Conservation (phyloP, 2,329 filamentous ascomycete species). For the Fusarium nodosum region DNA sequence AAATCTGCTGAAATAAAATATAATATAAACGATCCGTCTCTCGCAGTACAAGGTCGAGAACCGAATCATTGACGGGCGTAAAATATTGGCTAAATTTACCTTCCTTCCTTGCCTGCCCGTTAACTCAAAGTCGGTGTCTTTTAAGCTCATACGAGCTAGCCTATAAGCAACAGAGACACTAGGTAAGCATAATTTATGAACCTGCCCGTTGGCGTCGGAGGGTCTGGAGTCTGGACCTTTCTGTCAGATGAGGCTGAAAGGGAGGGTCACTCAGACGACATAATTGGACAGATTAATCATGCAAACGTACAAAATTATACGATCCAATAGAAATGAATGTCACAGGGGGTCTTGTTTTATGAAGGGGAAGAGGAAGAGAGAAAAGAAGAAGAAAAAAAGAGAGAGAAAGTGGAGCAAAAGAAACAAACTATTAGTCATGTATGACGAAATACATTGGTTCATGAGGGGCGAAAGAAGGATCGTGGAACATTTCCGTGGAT, state of each 20-base stretch:
- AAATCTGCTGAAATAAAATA: slow-evolving; percentile 3
- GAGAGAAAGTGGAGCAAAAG: neutral
- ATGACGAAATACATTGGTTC: slow-evolving; percentile 34
- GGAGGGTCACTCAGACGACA: slow-evolving; percentile 29
- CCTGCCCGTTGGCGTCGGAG: slow-evolving; percentile 7
- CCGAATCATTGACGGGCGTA: slow-evolving; percentile 4
- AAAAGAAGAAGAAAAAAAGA: neutral
- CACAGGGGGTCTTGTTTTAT: neutral
- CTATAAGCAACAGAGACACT: slow-evolving; percentile 7
- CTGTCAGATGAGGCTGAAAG: slow-evolving; percentile 45
- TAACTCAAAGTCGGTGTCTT: slow-evolving; percentile 18
- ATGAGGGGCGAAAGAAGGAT: slow-evolving; percentile 25
- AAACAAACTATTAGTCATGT: slow-evolving; percentile 44
- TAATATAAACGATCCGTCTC: neutral
- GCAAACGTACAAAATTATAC: slow-evolving; percentile 16
- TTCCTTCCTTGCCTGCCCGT: slow-evolving; percentile 8
- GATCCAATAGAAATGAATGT: slow-evolving; percentile 11
- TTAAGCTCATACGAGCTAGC: slow-evolving; percentile 32
- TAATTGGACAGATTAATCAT: slow-evolving; percentile 27
- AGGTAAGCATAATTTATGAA: slow-evolving; percentile 34
- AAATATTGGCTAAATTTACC: slow-evolving; percentile 11
- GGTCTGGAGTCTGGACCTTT: slow-evolving; percentile 31
- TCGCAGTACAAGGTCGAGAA: slow-evolving; percentile 13
- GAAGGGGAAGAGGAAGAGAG: neutral
- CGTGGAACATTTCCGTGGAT: slow-evolving; percentile 39